These are phyloP conservation scores for Coccinonectria pachysandricola DNA, from an alignment of 2,329 filamentous ascomycete genomes.

Conservation along the genomic window DNA sequence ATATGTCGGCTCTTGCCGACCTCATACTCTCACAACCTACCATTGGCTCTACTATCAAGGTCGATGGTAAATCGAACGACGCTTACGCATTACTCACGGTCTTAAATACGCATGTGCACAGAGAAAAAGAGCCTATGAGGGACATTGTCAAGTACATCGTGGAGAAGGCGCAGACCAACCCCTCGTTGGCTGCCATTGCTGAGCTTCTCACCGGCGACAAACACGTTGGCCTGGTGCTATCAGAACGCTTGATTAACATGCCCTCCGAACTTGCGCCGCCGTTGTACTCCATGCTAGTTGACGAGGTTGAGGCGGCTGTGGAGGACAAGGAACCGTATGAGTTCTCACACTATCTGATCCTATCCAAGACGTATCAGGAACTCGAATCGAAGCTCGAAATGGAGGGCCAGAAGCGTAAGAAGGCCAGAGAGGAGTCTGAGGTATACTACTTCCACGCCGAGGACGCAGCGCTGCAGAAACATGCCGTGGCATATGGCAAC, in stretches of 20 bases:
- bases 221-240: conserved; percentile 77
- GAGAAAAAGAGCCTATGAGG: conserved; percentile 61
- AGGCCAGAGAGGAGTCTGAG: conserved; percentile 49
- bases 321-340: conserved; percentile 86
- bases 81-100: conserved; percentile 88
- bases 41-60: conserved; percentile 90
- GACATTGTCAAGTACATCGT: conserved; percentile 63
- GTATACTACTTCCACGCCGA: conserved; percentile 92
- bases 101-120: conserved; percentile 71
- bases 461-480: conserved; percentile 76
- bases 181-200: conserved; percentile 45
- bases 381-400: conserved; percentile 70
- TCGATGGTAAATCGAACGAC: conserved; percentile 88
- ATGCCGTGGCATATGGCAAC: conserved; percentile 58
- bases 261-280: conserved; percentile 87
- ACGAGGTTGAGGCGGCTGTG: conserved; percentile 81
- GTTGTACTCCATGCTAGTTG: conserved; percentile 86
- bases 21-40: conserved; percentile 77
- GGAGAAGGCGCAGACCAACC: conserved; percentile 41
- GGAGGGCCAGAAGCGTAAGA: conserved; percentile 51
- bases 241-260: conserved; percentile 92
- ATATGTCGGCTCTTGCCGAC: conserved; percentile 78
- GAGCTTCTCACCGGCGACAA: conserved; percentile 42
- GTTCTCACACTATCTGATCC: conserved; percentile 85
- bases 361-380: conserved; percentile 90